Evolutionary conservation across 305 asterid genomes (phyloP), one percentile per base, ranked within the genome.

Genomic region (Fraxinus sp.): DNA sequence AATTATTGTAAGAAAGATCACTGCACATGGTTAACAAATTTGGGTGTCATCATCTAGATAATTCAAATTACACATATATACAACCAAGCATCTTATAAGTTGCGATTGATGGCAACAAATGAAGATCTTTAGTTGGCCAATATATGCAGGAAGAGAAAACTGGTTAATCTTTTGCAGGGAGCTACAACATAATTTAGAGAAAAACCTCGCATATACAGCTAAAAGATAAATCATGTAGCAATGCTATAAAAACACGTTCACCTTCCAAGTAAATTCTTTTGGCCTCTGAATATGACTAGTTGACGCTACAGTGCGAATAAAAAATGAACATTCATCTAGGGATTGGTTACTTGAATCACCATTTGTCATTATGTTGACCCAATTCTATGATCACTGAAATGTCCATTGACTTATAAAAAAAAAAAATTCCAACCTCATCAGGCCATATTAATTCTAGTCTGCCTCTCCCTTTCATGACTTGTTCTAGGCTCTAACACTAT

Each of bases 1-100:
- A 94, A 85, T 96, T 96, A 82, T 96, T 96, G 93, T 92, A 93
- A 22, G 99, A 94, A 82, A 96, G 97, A 88, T 96, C 99, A 85
- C 99, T 96, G 97, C 88, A 83, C 7, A 78, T 72, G 75, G 85
- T n/a, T 77, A 86, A 77, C 5, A 83, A 81, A 41, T 71, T 70
- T 75, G 86, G 82, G 77, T 86, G 59, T 86, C 81, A 83, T 80
- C 39, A 62, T 59, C 62, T 20, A 71, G 79, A 70, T 55, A 28
- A 82, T 8, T 37, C 18, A 81, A 79, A 9, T 11, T 43, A 76
- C 24, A 68, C 26, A 30, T 7, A n/a, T n/a, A 7, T 3, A n/a
- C 18, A 18, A 76, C 77, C 71, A 68, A 66, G 71, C 39, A 76
- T 39, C 41, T 46, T 16, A 41, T 46, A 55, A 73, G 13, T 35